Evolutionary conservation across 441 rosid species (phyloP), one percentile per base, ranked within the genome.

Genomic region (Brassica balearica): DNA sequence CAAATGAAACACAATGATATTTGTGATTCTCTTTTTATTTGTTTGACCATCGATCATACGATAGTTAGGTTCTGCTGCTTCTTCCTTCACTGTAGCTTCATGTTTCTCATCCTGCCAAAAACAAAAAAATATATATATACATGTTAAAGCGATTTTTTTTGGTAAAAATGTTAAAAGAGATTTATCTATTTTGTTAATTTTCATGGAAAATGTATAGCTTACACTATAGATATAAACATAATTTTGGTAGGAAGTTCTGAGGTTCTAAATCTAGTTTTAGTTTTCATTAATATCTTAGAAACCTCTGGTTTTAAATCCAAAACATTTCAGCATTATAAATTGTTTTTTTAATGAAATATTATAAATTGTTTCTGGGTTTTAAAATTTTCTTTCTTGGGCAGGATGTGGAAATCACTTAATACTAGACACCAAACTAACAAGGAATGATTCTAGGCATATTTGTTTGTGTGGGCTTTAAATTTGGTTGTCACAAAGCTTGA

Each of bases 71-170:
- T 63, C 8, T 56, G 48, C 14, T 23, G n/a, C 19, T 79, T 62
- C 11, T 46, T 27, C 32, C 56, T 53, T 85, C 77, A 82, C 61
- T 69, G 73, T 43, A 83, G 74, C 84, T 80, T 86, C 82, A 85
- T 34, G 78, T 81, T 84, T 75, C 82, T 87, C 88, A 84, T 68
- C 91, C 94, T 90, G 89, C 71, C 69, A 36, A 23, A 27, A n/a
- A 15, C 25, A 23, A 23, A 23, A 23, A 23, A 2, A 23, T 1
- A 23, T 2, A 23, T 23, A 25, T 25, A 25, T 25, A 25, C 4
- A 25, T 17, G 11, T 17, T 3, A 8, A 56, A 55, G 22, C 11
- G 12, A 7, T 0, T 15, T 53, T 53, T 53, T 15, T 48, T n/a
- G 59, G 59, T 53, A 53, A 53, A 53, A 15, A 14, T 53, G 17